Percentiles rank a stretch among this genome's conserved stretches.
phyloP scores from a whole-genome alignment of 257 asterid species.

The Echium plantagineum region DNA sequence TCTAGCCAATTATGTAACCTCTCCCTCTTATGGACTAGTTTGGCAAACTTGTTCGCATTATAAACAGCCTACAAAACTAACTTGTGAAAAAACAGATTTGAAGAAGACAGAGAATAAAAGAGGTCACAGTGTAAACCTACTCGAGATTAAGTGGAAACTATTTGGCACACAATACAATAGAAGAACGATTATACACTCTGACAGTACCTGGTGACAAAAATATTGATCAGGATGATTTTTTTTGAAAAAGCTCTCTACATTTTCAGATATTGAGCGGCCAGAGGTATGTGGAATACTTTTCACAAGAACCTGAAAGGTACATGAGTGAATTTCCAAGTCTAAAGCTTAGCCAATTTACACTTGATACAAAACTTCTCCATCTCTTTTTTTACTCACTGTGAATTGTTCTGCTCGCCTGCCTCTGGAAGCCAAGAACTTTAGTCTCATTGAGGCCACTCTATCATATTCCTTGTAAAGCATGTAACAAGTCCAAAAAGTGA shows the following conservation, averaged over 20 bases:
- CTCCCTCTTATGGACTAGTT: conserved; percentile 55
- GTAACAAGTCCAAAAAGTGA: conserved; percentile 83
- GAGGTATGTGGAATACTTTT: conserved; percentile 73
- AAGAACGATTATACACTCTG: background rate
- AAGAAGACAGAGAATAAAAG: conserved; percentile 1
- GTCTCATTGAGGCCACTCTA: conserved; percentile 72
- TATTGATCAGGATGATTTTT: conserved; percentile 83
- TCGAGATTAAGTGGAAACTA: background rate
- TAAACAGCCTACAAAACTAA: conserved; percentile 52
- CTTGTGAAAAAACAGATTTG: conserved; percentile 10
- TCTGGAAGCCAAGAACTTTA: conserved; percentile 72
- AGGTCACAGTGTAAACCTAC: background rate
- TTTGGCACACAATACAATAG: background rate
- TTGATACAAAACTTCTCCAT: background rate
- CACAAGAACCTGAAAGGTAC: conserved; percentile 65
- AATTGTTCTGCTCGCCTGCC: conserved; percentile 85
- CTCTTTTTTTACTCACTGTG: conserved; percentile 42
- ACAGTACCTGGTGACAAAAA: conserved; percentile 84
- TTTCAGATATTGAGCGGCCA: conserved; percentile 59
- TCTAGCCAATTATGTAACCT: conserved; percentile 91
- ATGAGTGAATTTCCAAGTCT: background rate
- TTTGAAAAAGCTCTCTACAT: conserved; percentile 61
- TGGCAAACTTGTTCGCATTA: conserved; percentile 74
- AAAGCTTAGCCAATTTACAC: background rate
- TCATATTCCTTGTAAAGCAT: conserved; percentile 87